Percentiles rank a stretch among this genome's conserved stretches.
Conservation (phyloP, 31 red algal species). For the Porphyra umbilicalis region DNA sequence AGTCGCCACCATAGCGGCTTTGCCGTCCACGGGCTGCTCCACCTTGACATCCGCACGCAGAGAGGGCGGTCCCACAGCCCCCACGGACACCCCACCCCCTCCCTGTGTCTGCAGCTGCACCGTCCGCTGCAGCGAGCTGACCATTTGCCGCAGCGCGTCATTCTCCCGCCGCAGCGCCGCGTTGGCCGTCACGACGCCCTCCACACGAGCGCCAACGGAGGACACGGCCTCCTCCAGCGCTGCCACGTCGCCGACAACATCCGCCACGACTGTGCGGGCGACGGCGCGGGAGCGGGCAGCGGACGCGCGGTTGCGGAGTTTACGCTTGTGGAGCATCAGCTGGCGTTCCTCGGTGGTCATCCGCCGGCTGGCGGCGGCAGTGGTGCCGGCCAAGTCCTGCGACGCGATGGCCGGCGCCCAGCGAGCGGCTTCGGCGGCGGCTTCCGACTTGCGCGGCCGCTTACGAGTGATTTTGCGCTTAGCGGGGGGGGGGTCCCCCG, state of each 20-base stretch:
- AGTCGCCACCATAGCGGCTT: too few relatives aligned
- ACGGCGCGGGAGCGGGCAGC: constrained; percentile 3
- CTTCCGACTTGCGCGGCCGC: neutral
- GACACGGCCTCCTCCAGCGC: neutral
- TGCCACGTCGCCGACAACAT: neutral
- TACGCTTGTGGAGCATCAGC: constrained; percentile 17
- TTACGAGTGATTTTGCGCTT: neutral
- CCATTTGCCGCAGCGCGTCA: neutral
- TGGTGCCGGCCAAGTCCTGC: constrained; percentile 12
- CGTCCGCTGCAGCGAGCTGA: neutral
- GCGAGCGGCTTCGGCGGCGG: neutral
- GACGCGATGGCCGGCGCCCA: neutral
- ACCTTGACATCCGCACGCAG: neutral
- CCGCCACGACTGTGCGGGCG: neutral
- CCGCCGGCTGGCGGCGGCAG: constrained; percentile 1
- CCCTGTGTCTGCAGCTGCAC: neutral
- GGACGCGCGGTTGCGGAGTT: constrained; percentile 12
- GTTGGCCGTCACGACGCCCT: neutral
- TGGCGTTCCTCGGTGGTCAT: constrained; percentile 15
- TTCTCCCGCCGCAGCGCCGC: constrained; percentile 4
- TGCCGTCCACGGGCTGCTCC: neutral
- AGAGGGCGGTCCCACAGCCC: neutral
- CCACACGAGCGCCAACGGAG: neutral
- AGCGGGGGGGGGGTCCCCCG: neutral
- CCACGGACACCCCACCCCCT: neutral